Percentiles rank a stretch among this genome's conserved stretches.
These are phyloP conservation scores for Elaphomyces granulatus DNA, from an alignment of 495 filamentous ascomycete genomes.

Conservation along the genomic window DNA sequence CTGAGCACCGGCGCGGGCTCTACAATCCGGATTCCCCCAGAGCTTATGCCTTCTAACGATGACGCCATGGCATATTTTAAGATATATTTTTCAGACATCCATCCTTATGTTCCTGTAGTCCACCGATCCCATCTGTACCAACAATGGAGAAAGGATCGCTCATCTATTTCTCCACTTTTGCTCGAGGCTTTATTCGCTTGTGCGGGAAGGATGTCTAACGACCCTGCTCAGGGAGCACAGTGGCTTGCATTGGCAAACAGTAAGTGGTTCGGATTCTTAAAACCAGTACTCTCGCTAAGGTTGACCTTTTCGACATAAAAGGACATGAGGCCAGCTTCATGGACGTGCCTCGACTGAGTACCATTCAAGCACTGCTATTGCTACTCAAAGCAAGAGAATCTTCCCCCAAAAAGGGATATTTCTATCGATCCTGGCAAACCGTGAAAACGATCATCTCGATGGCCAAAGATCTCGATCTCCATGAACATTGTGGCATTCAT, in stretches of 20 bases:
- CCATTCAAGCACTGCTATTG: constrained; percentile 80
- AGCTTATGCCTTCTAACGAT: constrained; percentile 83
- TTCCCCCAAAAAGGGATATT: constrained; percentile 85
- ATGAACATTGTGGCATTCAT: constrained; percentile 75
- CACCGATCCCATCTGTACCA: constrained; percentile 75
- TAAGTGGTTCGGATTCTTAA: too few species aligned
- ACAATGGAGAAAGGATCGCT: constrained; percentile 79
- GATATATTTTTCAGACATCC: constrained; percentile 82
- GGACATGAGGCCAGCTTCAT: constrained; percentile 93
- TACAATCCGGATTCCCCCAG: constrained; percentile 78
- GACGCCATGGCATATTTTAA: constrained; percentile 77
- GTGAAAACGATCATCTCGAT: constrained; percentile 84
- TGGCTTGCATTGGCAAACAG: constrained; percentile 90
- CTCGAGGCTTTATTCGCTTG: constrained; percentile 96
- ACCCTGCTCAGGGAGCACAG: constrained; percentile 71
- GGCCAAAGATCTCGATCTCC: constrained; percentile 82
- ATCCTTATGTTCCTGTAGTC: constrained; percentile 91
- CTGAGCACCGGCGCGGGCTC: constrained; percentile 50
- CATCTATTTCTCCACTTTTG: constrained; percentile 79
- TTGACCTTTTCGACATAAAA: constrained; percentile 31
- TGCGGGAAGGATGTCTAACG: constrained; percentile 66
- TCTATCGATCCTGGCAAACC: constrained; percentile 96
- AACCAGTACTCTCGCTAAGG: too few species aligned
- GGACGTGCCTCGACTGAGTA: constrained; percentile 86
- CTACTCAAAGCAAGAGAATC: constrained; percentile 85